Evolutionary conservation across 345 rosid genomes (phyloP).

Genomic region (Atalantia buxifolia): DNA sequence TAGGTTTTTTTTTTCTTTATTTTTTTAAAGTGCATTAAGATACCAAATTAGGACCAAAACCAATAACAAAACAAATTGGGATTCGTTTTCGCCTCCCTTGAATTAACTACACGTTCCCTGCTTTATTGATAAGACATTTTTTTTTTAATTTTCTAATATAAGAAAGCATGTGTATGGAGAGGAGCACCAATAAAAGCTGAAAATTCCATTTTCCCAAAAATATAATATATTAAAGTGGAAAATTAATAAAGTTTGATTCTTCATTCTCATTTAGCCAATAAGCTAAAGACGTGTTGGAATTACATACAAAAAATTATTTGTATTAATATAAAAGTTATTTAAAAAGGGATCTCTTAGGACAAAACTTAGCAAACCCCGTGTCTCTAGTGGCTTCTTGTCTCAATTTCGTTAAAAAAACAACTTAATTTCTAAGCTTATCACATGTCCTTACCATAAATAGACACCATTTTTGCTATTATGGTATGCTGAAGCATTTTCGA

Average conservation of each 20-base stretch:
- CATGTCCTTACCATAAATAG: slow-evolving; percentile 22
- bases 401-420: neutral
- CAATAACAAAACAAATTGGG: neutral
- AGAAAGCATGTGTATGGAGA: slow-evolving; percentile 21
- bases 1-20: neutral
- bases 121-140: slow-evolving; percentile 9
- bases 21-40: neutral
- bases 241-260: slow-evolving; percentile 22
- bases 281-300: slow-evolving; percentile 33
- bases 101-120: neutral
- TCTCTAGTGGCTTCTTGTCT: neutral
- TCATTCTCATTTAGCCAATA: slow-evolving; percentile 33
- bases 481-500: slow-evolving; percentile 18
- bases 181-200: slow-evolving; percentile 45
- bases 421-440: slow-evolving; percentile 3
- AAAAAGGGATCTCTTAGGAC: neutral
- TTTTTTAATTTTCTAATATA: neutral
- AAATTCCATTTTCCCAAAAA: slow-evolving; percentile 37
- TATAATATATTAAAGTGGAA: slow-evolving; percentile 19
- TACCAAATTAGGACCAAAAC: neutral
- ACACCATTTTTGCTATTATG: neutral
- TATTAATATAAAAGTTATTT: neutral
- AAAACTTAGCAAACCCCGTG: neutral
- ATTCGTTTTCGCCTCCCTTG: slow-evolving; percentile 4
- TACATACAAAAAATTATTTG: neutral